A percentile compares a stretch with the other conserved stretches of the same genome.
phyloP scores from a whole-genome alignment of 345 rosid genomes.

The Murraya koenigii region DNA sequence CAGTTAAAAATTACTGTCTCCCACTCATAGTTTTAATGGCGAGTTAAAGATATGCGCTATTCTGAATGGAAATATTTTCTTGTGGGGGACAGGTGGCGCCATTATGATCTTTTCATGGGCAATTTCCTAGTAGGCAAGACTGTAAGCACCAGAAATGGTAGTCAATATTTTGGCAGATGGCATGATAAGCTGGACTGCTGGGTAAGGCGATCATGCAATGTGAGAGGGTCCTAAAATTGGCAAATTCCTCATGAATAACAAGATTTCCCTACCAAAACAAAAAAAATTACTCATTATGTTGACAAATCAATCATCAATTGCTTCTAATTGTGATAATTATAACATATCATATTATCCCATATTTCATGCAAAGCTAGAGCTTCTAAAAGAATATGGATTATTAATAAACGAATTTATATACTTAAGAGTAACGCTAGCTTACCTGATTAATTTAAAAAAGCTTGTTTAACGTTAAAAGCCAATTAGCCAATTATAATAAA shows the following conservation, averaged over 20 bases:
- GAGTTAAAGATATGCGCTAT: background rate
- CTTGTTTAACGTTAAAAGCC: too few relatives aligned
- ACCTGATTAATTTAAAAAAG: too few relatives aligned
- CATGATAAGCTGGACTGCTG: too few relatives aligned
- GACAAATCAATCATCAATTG: background rate
- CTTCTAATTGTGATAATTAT: background rate
- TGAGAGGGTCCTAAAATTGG: background rate
- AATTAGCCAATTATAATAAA: background rate
- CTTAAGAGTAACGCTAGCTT: too few relatives aligned
- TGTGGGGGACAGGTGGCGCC: background rate
- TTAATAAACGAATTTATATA: too few relatives aligned
- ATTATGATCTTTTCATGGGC: background rate
- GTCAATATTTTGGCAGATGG: too few relatives aligned
- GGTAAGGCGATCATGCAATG: too few relatives aligned
- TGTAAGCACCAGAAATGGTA: too few relatives aligned
- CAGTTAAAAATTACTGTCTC: background rate
- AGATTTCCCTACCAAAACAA: background rate
- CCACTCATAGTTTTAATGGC: background rate
- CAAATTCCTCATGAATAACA: background rate
- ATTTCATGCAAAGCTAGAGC: too few relatives aligned
- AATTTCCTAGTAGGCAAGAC: too few relatives aligned
- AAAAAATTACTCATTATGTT: background rate
- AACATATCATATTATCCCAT: too few relatives aligned
- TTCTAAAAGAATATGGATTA: too few relatives aligned
- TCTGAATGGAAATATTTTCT: background rate